Evolutionary conservation across 2,329 filamentous ascomycete genomes (phyloP).

Genomic region (Verticillium isaacii): DNA sequence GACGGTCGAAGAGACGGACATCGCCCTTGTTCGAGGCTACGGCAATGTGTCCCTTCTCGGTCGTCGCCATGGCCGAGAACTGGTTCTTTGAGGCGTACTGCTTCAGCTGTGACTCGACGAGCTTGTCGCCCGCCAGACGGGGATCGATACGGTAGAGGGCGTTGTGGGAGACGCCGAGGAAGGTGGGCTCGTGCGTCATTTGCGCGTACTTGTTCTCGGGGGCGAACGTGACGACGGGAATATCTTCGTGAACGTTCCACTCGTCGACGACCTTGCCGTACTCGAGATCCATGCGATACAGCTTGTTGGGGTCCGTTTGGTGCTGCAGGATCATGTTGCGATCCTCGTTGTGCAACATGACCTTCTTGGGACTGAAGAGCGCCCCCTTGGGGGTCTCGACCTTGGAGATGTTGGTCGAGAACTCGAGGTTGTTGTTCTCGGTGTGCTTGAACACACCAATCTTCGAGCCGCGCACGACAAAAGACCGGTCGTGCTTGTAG

Average conservation of each 20-base stretch:
- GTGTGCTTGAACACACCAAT: slow-evolving; percentile 99
- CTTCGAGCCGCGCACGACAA: slow-evolving; percentile 94
- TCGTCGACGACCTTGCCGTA: slow-evolving; percentile 98
- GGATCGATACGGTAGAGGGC: slow-evolving; percentile 92
- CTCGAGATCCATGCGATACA: slow-evolving; percentile 97
- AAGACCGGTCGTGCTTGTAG: slow-evolving; percentile 94
- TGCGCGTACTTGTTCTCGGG: slow-evolving; percentile 98
- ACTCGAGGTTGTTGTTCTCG: slow-evolving; percentile 85
- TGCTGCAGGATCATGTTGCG: slow-evolving; percentile 87
- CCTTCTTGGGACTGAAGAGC: slow-evolving; percentile 90
- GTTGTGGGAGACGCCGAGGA: slow-evolving; percentile 88
- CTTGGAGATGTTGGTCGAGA: slow-evolving; percentile 95
- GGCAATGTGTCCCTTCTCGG: slow-evolving; percentile 93
- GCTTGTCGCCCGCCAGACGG: slow-evolving; percentile 81
- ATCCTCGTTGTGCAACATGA: slow-evolving; percentile 92
- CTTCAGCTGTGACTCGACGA: slow-evolving; percentile 89
- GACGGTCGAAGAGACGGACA: slow-evolving; percentile 90
- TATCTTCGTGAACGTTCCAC: slow-evolving; percentile 97
- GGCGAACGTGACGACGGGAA: slow-evolving; percentile 84
- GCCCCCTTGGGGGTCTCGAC: slow-evolving; percentile 84
- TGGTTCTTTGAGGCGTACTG: slow-evolving; percentile 97
- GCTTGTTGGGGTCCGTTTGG: slow-evolving; percentile 74
- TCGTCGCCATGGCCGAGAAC: slow-evolving; percentile 90
- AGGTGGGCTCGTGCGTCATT: slow-evolving; percentile 92
- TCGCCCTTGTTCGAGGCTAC: slow-evolving; percentile 98